Evolutionary conservation across 1,139 yeast species (phyloP).

Genomic region (Sugiyamaella japonica): DNA sequence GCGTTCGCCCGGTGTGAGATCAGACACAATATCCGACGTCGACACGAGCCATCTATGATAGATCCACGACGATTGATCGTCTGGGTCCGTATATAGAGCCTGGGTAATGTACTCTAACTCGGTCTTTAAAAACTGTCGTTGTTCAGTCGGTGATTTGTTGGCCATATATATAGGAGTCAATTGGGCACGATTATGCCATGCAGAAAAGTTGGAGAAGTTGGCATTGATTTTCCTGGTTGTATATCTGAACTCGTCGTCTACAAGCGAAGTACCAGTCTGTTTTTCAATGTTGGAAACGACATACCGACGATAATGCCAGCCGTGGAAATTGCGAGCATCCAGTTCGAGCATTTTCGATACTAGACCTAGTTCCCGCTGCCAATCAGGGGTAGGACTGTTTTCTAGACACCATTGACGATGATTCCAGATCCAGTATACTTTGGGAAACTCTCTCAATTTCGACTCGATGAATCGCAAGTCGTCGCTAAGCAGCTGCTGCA

Average conservation of each 20-base stretch:
- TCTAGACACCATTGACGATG: constrained; percentile 84
- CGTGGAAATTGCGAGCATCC: constrained; percentile 88
- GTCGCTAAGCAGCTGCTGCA: constrained; percentile 47
- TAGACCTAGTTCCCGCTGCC: constrained; percentile 67
- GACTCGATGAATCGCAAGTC: constrained; percentile 65
- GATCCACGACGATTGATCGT: constrained; percentile 91
- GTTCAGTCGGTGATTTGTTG: constrained; percentile 34
- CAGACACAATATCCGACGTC: constrained; percentile 46
- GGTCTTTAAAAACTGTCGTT: constrained; percentile 46
- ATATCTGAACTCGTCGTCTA: constrained; percentile 61
- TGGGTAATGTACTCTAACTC: constrained; percentile 74
- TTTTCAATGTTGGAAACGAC: constrained; percentile 57
- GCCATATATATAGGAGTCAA: constrained; percentile 57
- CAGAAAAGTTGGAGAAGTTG: constrained; percentile 89
- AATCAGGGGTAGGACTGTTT: constrained; percentile 55
- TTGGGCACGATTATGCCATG: constrained; percentile 90
- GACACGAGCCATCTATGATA: constrained; percentile 81
- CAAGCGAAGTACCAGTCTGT: constrained; percentile 26
- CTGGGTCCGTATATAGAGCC: constrained; percentile 91
- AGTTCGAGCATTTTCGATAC: constrained; percentile 65
- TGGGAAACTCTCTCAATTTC: constrained; percentile 68
- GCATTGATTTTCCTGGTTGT: constrained; percentile 76
- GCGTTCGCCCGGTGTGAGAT: constrained; percentile 30
- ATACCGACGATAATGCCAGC: constrained; percentile 90
- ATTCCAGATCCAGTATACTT: constrained; percentile 96